Percentiles rank a stretch among this genome's conserved stretches.
phyloP scores from a whole-genome alignment of 176 grass and related monocot species.

The Canna indica region DNA sequence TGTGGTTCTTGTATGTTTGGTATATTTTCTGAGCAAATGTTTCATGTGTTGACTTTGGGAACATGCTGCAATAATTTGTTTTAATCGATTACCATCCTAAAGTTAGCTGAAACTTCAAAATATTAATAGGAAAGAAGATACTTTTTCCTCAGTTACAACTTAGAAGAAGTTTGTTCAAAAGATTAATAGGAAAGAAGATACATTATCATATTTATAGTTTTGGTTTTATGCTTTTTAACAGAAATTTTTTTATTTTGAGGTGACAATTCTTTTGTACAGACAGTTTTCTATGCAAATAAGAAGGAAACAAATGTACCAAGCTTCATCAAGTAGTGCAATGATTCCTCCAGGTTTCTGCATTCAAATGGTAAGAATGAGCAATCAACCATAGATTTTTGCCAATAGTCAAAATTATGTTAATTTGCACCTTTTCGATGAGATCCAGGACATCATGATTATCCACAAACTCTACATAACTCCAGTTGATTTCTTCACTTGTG shows the following conservation, averaged over 20 bases:
- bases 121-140: too few relatives aligned
- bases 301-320: slow-evolving; percentile 47
- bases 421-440: slow-evolving; percentile 75
- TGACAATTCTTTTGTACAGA: neutral
- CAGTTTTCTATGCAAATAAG: neutral
- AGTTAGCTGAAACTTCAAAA: neutral
- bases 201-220: too few relatives aligned
- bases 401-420: neutral
- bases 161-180: too few relatives aligned
- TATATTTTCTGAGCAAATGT: slow-evolving; percentile 96
- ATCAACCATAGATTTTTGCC: neutral
- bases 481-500: slow-evolving; percentile 82
- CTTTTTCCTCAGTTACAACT: too few relatives aligned
- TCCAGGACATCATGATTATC: slow-evolving; percentile 97
- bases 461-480: slow-evolving; percentile 99
- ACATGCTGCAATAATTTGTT: slow-evolving; percentile 64
- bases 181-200: too few relatives aligned
- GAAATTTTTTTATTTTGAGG: neutral
- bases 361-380: slow-evolving; percentile 25
- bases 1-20: slow-evolving; percentile 91
- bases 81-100: neutral
- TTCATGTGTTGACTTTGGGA: slow-evolving; percentile 95
- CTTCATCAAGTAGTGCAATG: slow-evolving; percentile 94
- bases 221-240: too few relatives aligned
- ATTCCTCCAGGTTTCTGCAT: slow-evolving; percentile 97